Conservation (phyloP, 192 early-diverging fungal species). For the Chytriomyces confervae region DNA sequence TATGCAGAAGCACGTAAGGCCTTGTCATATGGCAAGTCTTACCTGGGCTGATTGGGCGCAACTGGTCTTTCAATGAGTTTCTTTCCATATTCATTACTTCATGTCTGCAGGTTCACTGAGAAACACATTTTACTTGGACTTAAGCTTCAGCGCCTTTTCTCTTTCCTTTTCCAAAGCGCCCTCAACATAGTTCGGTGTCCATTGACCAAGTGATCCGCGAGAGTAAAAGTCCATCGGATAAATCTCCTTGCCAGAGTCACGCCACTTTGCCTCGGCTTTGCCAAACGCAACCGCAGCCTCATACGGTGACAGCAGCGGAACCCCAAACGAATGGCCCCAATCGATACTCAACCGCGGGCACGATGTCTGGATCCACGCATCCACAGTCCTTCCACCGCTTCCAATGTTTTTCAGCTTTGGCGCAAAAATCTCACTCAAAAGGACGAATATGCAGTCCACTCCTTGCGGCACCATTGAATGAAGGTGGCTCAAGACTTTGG, state of each 20-base stretch:
- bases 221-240: constrained; percentile 99
- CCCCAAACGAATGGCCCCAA: constrained; percentile 96
- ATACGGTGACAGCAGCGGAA: constrained; percentile 92
- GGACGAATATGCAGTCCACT: constrained; percentile 55
- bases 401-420: constrained; percentile 87
- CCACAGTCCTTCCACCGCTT: constrained; percentile 30
- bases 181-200: constrained; percentile 87
- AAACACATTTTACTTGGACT: too few species aligned
- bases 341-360: constrained; percentile 98
- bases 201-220: constrained; percentile 84
- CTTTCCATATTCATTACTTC: not conserved
- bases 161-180: constrained; percentile 14
- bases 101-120: not conserved
- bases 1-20: not conserved
- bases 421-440: constrained; percentile 95
- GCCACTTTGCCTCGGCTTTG: constrained; percentile 75
- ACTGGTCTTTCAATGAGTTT: not conserved
- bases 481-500: constrained; percentile 65
- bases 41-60: not conserved
- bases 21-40: too few species aligned
- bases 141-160: not conserved
- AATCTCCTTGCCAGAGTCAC: constrained; percentile 31
- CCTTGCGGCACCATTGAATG: constrained; percentile 3
- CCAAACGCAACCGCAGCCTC: constrained; percentile 90
- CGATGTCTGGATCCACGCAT: constrained; percentile 91